phyloP scores from a whole-genome alignment of 108 stramenopile species.

The Chaetoceros tenuissimus region DNA sequence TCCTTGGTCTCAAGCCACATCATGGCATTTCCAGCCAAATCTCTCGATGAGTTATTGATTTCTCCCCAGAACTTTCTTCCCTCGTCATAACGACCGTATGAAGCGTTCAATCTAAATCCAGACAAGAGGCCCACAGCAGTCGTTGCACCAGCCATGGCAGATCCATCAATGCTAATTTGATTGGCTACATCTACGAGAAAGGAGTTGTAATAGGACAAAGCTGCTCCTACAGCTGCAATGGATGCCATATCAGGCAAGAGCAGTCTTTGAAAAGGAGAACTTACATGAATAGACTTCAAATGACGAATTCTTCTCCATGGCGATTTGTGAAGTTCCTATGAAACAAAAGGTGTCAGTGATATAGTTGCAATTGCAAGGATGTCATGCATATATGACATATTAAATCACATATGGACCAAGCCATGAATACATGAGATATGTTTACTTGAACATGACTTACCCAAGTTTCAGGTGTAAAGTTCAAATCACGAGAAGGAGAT shows the following conservation, averaged over 20 bases:
- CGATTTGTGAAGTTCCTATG: conserved; percentile 42
- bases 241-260: conserved; percentile 40
- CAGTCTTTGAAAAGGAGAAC: conserved; percentile 35
- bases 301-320: conserved; percentile 34
- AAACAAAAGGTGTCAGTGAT: no score
- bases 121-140: conserved; percentile 39
- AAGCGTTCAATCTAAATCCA: conserved; percentile 44
- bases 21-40: conserved; percentile 30
- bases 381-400: no score
- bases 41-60: conserved; percentile 25
- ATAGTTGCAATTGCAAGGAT: no score
- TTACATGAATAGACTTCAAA: conserved; percentile 13
- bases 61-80: conserved; percentile 22
- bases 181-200: no score
- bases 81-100: conserved; percentile 36
- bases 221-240: conserved; percentile 21
- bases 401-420: no score
- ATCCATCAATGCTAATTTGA: no score
- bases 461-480: no score
- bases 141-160: conserved; percentile 30
- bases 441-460: no score
- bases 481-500: no score
- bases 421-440: no score
- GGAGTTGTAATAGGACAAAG: conserved; percentile 43
- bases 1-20: conserved; percentile 38